These are phyloP conservation scores for Funneliformis caledonium DNA, from an alignment of 371 early-diverging fungal genomes.

Conservation along the genomic window DNA sequence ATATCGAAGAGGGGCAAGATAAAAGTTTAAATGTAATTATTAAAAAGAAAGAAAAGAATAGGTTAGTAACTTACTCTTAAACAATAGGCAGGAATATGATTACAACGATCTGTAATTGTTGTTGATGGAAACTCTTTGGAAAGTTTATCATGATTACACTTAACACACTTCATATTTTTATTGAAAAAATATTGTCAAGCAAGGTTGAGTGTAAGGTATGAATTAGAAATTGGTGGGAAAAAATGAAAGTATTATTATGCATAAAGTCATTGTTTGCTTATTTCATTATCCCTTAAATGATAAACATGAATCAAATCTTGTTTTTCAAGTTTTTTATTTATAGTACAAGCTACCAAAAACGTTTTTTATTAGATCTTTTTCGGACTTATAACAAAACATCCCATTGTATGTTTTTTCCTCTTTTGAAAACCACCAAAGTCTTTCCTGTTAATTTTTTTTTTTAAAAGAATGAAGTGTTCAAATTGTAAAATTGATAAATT, in stretches of 20 bases:
- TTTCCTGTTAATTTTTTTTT: neutral
- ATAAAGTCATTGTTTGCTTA: too few relatives aligned
- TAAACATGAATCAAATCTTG: too few relatives aligned
- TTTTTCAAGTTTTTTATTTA: too few relatives aligned
- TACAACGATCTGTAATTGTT: conserved; percentile 27
- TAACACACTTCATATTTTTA: conserved; percentile 26
- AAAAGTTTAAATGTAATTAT: neutral
- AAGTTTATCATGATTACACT: conserved; percentile 34
- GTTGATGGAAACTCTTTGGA: conserved; percentile 32
- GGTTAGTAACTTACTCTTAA: conserved; percentile 19
- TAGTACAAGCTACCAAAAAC: too few relatives aligned
- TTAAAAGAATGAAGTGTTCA: conserved; percentile 32
- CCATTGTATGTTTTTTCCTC: too few relatives aligned
- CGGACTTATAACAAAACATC: too few relatives aligned
- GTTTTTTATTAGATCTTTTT: too few relatives aligned
- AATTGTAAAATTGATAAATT: conserved; percentile 36
- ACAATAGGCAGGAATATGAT: conserved; percentile 36
- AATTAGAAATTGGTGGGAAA: neutral
- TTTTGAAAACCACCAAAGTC: too few relatives aligned
- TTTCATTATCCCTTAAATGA: too few relatives aligned
- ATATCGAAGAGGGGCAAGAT: too few relatives aligned
- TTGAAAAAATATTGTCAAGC: too few relatives aligned
- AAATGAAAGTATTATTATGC: neutral
- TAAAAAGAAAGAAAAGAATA: neutral
- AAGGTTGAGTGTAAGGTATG: too few relatives aligned